Evolutionary conservation across 1,284 basidiomycete genomes (phyloP).

Genomic region (Boletellus deceptivus): DNA sequence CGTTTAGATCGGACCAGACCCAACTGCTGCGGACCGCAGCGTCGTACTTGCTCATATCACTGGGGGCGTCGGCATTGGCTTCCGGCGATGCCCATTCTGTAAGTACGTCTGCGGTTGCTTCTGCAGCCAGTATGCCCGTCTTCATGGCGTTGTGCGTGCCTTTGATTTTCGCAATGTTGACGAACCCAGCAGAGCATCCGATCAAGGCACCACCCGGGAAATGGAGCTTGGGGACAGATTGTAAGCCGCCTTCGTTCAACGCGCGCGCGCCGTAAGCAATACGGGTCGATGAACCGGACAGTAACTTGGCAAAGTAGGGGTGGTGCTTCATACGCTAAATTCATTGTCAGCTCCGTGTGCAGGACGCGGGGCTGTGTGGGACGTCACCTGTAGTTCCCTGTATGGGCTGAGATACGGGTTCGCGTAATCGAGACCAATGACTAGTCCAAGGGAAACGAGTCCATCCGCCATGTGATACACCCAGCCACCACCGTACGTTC

Average conservation of each 20-base stretch:
- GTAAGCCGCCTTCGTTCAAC: conserved; percentile 93
- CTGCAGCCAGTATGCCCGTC: conserved; percentile 95
- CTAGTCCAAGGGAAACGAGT: conserved; percentile 88
- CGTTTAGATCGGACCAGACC: conserved; percentile 86
- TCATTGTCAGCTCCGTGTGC: conserved; percentile 3
- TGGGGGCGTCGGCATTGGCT: conserved; percentile 25
- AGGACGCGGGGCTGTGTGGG: not conserved
- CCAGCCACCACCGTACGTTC: conserved; percentile 94
- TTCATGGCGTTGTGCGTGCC: conserved; percentile 99
- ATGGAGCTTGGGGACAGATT: conserved; percentile 87
- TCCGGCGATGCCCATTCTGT: conserved; percentile 17
- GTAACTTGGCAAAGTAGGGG: conserved; percentile 82
- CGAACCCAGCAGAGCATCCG: conserved; percentile 94
- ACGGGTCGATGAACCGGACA: conserved; percentile 72
- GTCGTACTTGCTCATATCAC: conserved; percentile 83
- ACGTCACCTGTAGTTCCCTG: conserved; percentile 82
- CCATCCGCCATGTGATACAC: conserved; percentile 96
- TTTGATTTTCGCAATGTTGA: conserved; percentile 98
- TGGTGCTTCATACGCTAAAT: conserved; percentile 94
- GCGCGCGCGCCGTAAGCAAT: conserved; percentile 91
- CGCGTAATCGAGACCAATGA: conserved; percentile 91
- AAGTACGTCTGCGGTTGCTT: conserved; percentile 76
- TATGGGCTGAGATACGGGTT: conserved; percentile 96
- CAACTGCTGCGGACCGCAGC: conserved; percentile 75
- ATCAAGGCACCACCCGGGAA: conserved; percentile 97